Base-by-base conservation (phyloP, 2,329 filamentous ascomycete species). In the Colletotrichum spaethianum region DNA sequence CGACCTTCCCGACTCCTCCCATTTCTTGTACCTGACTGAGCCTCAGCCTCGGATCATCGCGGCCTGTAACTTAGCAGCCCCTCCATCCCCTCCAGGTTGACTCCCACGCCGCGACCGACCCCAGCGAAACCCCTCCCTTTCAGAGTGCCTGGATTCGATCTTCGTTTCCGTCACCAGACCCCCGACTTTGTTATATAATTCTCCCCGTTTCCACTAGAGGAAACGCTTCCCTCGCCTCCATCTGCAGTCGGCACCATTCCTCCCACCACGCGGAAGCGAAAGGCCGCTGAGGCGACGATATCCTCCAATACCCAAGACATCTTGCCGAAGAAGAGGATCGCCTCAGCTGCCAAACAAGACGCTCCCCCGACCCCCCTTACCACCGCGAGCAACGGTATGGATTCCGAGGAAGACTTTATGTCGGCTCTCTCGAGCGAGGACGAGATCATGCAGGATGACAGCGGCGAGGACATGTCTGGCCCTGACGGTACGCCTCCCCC, bases 331-430 rank as follows among this genome's bases (percentile, higher is more conserved):
- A 91, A 90, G 85, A 88, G 85, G 83, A 81, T 86, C 80, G 86
- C 86, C 86, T 89, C 88, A 84, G 86, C 85, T 78, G 83, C 84
- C 81, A 72, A 75, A 46, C 74, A 76, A 56, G 63, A 73, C 70
- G 74, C 77, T 55, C 90, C 91, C 28, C 88, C 89, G 20, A 90
- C 89, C 6, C 88, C 89, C 36, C 82, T 88, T 71, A 91, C 89
- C 60, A 84, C 81, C n/a, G 79, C 80, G 28, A 86, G 84, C 63
- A 85, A 85, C 81, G 89, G 86, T 75, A 98, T 98, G 95, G 95
- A 98, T 85, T 98, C 95, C 11, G 96, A 98, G 78, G 95, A 98
- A 79, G 96, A 98, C 73, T 95, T 95, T 82, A 93, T 96, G 89
- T 97, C 93, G 77, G 91, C 92, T 79, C 87, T 92, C 77, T 96